Evolutionary conservation across 2,329 filamentous ascomycete genomes (phyloP).

Genomic region (Thielaviopsis euricoi): DNA sequence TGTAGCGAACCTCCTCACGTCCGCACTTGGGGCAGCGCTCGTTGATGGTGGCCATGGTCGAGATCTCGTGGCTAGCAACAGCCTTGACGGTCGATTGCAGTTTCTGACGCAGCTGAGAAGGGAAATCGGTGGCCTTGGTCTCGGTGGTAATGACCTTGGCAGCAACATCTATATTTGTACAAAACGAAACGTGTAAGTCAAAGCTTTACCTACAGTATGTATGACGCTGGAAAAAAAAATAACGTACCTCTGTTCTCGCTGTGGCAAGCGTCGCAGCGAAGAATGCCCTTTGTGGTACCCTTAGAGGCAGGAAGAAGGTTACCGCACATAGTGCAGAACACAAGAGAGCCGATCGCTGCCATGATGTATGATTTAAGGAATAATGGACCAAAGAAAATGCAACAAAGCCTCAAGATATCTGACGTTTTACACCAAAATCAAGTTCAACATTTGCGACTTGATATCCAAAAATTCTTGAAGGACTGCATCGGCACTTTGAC

Average conservation of each 20-base stretch:
- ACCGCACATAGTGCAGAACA: slow-evolving; percentile 87
- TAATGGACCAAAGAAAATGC: background rate
- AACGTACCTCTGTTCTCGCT: slow-evolving; percentile 78
- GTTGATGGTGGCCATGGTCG: slow-evolving; percentile 51
- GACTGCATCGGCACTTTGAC: background rate
- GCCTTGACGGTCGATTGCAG: slow-evolving; percentile 68
- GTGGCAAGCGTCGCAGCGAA: slow-evolving; percentile 76
- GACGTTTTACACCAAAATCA: background rate
- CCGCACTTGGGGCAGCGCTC: slow-evolving; percentile 70
- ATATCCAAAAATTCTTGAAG: background rate
- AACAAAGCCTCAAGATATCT: background rate
- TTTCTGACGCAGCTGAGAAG: slow-evolving; percentile 75
- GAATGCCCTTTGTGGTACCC: slow-evolving; percentile 55
- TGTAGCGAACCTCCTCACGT: slow-evolving; percentile 66
- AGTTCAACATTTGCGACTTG: background rate
- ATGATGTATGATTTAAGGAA: slow-evolving; percentile 30
- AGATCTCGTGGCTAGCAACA: slow-evolving; percentile 59
- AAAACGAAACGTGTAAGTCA: slow-evolving; percentile 4
- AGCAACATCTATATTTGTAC: slow-evolving; percentile 41
- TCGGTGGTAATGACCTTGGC: slow-evolving; percentile 62
- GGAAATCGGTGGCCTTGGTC: slow-evolving; percentile 83
- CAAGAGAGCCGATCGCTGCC: slow-evolving; percentile 77
- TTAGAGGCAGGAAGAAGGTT: slow-evolving; percentile 73
- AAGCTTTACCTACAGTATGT: background rate
- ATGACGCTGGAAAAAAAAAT: slow-evolving; percentile 5